These are phyloP conservation scores for Letharia lupina DNA, from an alignment of 495 filamentous ascomycete species.

Conservation along the genomic window DNA sequence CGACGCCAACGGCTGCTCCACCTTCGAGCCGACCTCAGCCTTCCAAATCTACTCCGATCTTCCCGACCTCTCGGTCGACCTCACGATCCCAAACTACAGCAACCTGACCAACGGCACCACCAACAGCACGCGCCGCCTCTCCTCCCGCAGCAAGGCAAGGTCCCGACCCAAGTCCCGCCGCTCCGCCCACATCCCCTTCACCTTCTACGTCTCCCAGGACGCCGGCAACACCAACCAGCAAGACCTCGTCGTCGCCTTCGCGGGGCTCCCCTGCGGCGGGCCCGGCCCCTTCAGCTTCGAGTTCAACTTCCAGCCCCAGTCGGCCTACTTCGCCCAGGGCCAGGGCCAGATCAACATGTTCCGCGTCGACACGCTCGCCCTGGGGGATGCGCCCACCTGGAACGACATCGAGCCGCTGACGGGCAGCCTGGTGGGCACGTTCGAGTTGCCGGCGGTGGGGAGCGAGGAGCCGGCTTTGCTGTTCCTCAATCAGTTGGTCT, in stretches of 20 bases:
- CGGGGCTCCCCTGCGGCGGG: background rate
- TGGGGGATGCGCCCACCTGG: slow-evolving; percentile 6
- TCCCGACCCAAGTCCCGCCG: background rate
- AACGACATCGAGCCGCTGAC: background rate
- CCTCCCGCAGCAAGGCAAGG: too few relatives aligned
- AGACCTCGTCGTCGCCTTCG: slow-evolving; percentile 16
- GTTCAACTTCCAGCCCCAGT: slow-evolving; percentile 2
- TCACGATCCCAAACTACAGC: background rate
- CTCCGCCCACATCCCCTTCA: slow-evolving; percentile 1
- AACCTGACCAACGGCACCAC: background rate
- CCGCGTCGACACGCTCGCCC: background rate
- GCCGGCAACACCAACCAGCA: background rate
- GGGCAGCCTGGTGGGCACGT: slow-evolving; percentile 16
- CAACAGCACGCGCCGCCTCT: background rate
- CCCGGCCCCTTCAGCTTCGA: slow-evolving; percentile 5
- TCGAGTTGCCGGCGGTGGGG: slow-evolving; percentile 6
- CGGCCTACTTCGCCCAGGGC: background rate
- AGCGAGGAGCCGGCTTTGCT: background rate
- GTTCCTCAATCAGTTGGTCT: slow-evolving; percentile 8
- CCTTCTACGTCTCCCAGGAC: slow-evolving; percentile 1
- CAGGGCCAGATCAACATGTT: slow-evolving; percentile 13
- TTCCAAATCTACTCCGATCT: background rate
- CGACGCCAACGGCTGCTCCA: slow-evolving; percentile 1
- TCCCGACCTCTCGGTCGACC: background rate
- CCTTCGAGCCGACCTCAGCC: background rate